Conservation (phyloP, 768 basidiomycete genomes). For the Serpula lacrymans region DNA sequence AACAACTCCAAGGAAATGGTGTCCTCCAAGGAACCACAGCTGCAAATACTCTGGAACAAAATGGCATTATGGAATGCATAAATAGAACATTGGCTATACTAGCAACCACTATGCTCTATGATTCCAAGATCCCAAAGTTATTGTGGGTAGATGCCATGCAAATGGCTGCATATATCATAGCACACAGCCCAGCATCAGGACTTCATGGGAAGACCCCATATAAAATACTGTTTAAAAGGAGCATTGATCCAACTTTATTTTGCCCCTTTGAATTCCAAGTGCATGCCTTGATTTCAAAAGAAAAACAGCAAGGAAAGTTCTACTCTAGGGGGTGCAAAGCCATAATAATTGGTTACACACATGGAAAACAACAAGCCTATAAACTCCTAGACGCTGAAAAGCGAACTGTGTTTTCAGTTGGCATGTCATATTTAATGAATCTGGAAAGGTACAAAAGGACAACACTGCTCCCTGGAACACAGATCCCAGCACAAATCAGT, state of each 20-base stretch:
- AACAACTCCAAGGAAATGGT: neutral
- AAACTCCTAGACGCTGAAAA: neutral
- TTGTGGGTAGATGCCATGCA: constrained; percentile 23
- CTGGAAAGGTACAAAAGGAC: neutral
- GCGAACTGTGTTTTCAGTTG: constrained; percentile 1
- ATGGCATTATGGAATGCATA: constrained; percentile 27
- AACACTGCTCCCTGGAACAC: neutral
- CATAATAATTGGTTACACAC: constrained; percentile 2
- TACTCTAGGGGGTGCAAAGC: neutral
- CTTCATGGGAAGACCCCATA: constrained; percentile 17
- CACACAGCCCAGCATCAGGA: constrained; percentile 14
- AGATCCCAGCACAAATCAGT: neutral
- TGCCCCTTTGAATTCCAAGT: neutral
- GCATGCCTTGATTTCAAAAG: neutral
- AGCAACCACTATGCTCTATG: constrained; percentile 20
- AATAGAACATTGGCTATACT: constrained; percentile 24
- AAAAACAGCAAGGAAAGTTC: neutral
- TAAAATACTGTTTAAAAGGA: neutral
- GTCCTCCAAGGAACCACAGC: neutral
- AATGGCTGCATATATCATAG: constrained; percentile 18
- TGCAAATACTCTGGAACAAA: constrained; percentile 13
- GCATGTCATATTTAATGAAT: neutral
- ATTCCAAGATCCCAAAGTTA: constrained; percentile 15
- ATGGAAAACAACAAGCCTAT: constrained; percentile 4
- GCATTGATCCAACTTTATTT: neutral